Base-by-base conservation (phyloP, 2,329 filamentous ascomycete genomes). In the Graphilbum sp. region DNA sequence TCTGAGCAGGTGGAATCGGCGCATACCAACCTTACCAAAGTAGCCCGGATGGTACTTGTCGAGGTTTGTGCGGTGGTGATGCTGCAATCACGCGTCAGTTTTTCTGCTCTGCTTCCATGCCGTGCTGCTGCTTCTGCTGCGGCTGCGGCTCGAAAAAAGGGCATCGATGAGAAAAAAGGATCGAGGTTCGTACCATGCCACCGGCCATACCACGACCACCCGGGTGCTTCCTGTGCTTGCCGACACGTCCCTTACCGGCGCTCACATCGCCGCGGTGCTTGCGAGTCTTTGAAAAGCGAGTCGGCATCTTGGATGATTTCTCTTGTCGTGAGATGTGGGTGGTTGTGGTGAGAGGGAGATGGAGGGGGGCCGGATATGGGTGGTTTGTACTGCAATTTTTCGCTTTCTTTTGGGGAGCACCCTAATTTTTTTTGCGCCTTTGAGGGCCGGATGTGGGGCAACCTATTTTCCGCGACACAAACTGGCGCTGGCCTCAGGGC, bases 21-120 rank as follows among this genome's bases (percentile, higher is more conserved):
- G 73, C 82, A 88, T 88, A 69, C 82, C 81, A 54, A 88, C 83
- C 72, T 95, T 94, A 69, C 85, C 85, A 68, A 95, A 96, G 83
- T 96, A 96, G 85, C 90, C 90, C 47, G 88, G 86, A 62, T 93
- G 84, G 79, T 88, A 92, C 67, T 90, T 87, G 52, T 66, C 63
- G 45, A 66, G 50, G 71, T 92, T 93, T 59, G 84, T 93, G 53
- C 84, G 69, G 78, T 92, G 85, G 72, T 98, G 90, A 74, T 98
- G 90, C 72, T 54, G 23, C n/a, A n/a, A n/a, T 35, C 21, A 25
- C n/a, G 18, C 3, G 33, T 35, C 24, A 41, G 37, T n/a, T 18
- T 34, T 16, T 29, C 21, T 47, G 43, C 40, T 31, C 47, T 50
- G 48, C 47, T 95, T 13, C 18, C 31, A 10, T 13, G 5, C 13